These are phyloP conservation scores for Tinospora cordifolia DNA, from an alignment of 164 flowering plant species.

Conservation along the genomic window DNA sequence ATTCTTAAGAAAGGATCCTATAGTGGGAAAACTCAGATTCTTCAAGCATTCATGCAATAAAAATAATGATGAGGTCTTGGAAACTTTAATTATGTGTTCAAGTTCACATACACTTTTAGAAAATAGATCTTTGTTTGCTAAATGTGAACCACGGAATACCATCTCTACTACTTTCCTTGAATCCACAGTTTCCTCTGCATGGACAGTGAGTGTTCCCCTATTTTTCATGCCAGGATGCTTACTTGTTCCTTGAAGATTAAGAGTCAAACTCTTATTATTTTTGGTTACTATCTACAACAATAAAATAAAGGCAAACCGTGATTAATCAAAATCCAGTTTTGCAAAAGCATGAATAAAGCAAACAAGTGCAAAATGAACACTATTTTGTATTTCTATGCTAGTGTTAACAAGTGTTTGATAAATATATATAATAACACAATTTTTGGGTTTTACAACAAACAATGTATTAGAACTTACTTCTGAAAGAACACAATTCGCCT, in stretches of 20 bases:
- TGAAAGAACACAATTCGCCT: constrained; percentile 68
- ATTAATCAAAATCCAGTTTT: not conserved
- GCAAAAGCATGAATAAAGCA: not conserved
- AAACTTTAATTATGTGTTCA: not conserved
- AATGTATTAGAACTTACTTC: constrained; percentile 40
- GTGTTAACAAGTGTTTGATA: not conserved
- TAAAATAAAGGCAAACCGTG: not conserved
- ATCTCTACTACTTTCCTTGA: constrained; percentile 61
- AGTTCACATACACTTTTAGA: constrained; percentile 71
- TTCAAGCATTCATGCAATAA: not conserved
- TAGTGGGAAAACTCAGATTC: not conserved
- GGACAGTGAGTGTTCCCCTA: constrained; percentile 50
- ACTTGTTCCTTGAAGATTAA: constrained; percentile 32
- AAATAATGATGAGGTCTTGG: not conserved
- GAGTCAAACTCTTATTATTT: constrained; percentile 36
- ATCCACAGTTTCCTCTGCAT: constrained; percentile 74
- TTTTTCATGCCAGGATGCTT: constrained; percentile 24
- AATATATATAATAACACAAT: too few species aligned
- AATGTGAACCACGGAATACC: constrained; percentile 45
- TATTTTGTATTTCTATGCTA: not conserved
- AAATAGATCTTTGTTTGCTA: constrained; percentile 70
- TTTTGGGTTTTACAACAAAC: not conserved
- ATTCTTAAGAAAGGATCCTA: constrained; percentile 89
- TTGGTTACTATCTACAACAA: constrained; percentile 57
- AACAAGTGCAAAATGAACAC: not conserved